Conservation (phyloP, 345 rosid genomes). For the Gossypium turneri region DNA sequence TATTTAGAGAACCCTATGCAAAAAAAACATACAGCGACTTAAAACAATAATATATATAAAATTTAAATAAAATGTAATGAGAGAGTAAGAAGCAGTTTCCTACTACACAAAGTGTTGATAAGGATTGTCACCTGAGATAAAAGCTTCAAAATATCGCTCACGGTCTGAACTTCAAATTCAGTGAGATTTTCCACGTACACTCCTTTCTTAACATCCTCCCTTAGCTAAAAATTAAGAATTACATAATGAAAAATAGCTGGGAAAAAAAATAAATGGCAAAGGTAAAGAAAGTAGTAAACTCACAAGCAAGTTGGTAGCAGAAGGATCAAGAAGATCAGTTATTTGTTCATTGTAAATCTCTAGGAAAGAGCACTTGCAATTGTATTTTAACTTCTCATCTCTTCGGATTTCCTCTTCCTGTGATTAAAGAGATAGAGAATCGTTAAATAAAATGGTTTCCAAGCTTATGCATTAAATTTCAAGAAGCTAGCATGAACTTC, state of each 20-base stretch:
- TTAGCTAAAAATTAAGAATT: constrained; percentile 46
- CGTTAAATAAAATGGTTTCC: neutral
- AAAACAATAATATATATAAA: constrained; percentile 13
- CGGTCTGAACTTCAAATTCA: constrained; percentile 79
- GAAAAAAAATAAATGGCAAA: constrained; percentile 5
- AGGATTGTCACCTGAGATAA: constrained; percentile 60
- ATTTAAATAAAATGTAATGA: neutral
- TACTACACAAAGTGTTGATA: constrained; percentile 13
- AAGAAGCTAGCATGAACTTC: constrained; percentile 11
- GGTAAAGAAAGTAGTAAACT: constrained; percentile 15
- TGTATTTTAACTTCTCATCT: constrained; percentile 78
- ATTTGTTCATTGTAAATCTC: constrained; percentile 97
- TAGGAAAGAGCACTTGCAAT: constrained; percentile 94
- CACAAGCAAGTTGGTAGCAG: constrained; percentile 80
- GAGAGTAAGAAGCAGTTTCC: neutral
- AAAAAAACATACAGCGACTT: constrained; percentile 7
- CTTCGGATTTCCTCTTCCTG: constrained; percentile 96
- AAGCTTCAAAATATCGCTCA: constrained; percentile 74
- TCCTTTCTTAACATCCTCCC: constrained; percentile 81
- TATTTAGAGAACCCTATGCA: constrained; percentile 72
- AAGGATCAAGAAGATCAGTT: constrained; percentile 95
- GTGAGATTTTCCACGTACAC: constrained; percentile 93
- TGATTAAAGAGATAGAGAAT: constrained; percentile 14
- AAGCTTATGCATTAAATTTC: neutral
- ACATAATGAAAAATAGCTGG: constrained; percentile 10